Percentiles rank a stretch among this genome's conserved stretches.
These are phyloP conservation scores for Tritrichomonas musculus DNA, from an alignment of 208 protist species.

Conservation along the genomic window DNA sequence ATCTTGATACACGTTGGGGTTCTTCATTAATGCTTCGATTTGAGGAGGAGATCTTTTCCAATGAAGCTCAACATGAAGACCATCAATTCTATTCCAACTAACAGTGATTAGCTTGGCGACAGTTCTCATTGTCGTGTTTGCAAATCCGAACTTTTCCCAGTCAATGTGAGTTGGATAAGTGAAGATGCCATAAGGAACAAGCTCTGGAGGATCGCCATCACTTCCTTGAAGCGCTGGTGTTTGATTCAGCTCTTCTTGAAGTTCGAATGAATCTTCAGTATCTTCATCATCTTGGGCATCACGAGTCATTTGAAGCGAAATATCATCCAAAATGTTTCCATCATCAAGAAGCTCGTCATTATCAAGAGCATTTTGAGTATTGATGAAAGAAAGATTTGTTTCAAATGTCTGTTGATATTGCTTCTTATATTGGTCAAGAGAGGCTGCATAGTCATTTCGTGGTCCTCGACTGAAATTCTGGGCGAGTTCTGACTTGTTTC, in stretches of 20 bases:
- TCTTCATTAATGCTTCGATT: neutral
- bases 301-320: neutral
- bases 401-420: conserved; percentile 1
- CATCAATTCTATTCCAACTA: too few relatives aligned
- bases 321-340: neutral
- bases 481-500: neutral
- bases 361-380: neutral
- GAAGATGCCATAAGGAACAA: neutral
- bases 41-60: neutral
- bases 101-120: neutral
- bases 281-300: neutral
- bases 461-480: neutral
- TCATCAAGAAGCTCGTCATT: neutral
- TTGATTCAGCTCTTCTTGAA: neutral
- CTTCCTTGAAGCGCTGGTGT: too few relatives aligned
- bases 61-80: neutral
- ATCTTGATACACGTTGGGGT: neutral
- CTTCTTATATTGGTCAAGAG: neutral
- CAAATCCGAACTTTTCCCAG: neutral
- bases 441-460: neutral
- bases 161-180: neutral
- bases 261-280: neutral
- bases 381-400: neutral
- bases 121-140: neutral
- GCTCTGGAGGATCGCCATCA: neutral